Evolutionary conservation across 179 eudicot genomes (phyloP).

Genomic region (Spinacia oleracea): DNA sequence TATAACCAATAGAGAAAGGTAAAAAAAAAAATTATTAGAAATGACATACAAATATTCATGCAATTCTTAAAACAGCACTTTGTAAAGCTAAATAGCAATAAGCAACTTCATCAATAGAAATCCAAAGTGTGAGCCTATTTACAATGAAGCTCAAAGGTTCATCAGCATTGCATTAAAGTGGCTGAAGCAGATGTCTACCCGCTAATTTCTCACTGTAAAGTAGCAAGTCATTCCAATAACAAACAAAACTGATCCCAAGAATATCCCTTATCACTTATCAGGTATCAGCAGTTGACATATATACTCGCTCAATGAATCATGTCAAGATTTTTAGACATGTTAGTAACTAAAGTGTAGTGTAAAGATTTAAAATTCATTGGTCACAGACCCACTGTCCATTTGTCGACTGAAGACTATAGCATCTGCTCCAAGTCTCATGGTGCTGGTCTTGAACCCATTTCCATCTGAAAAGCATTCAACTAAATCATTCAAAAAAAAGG

Average conservation of each 20-base stretch:
- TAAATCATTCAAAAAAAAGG: not conserved
- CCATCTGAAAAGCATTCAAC: constrained; percentile 70
- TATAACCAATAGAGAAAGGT: too few relatives aligned
- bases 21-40: not conserved
- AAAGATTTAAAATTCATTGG: not conserved
- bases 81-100: not conserved
- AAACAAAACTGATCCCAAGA: too few relatives aligned
- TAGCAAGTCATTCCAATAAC: not conserved
- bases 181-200: too few relatives aligned
- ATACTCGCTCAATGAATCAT: not conserved
- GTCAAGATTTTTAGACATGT: not conserved
- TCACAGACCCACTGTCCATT: constrained; percentile 41
- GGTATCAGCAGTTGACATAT: not conserved
- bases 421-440: constrained; percentile 97
- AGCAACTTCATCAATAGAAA: too few relatives aligned
- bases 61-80: not conserved
- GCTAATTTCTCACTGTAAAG: too few relatives aligned
- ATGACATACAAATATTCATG: not conserved
- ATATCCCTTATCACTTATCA: not conserved
- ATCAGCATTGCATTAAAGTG: too few relatives aligned
- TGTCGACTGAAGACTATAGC: constrained; percentile 73
- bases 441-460: constrained; percentile 91
- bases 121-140: too few relatives aligned
- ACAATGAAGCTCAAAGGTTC: too few relatives aligned
- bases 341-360: not conserved